Conservation (phyloP, 2,329 filamentous ascomycete species). For the Aspergillus glaucus region DNA sequence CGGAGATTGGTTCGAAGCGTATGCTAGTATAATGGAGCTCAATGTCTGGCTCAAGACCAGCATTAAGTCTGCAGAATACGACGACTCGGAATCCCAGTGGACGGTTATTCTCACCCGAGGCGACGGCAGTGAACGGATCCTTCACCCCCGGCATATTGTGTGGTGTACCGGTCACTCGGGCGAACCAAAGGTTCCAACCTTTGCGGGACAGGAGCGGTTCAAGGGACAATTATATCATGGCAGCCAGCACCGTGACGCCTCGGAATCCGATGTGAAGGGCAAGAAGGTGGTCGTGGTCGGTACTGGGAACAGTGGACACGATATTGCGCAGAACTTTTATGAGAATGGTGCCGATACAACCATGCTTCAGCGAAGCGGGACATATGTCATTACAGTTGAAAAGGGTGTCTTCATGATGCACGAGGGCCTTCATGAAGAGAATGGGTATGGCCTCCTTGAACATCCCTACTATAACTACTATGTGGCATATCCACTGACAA, state of each 20-base stretch:
- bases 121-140: conserved; percentile 21
- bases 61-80: conserved; percentile 35
- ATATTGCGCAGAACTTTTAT: conserved; percentile 47
- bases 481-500: background rate
- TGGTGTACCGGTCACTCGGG: conserved; percentile 44
- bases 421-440: conserved; percentile 43
- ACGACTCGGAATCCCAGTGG: conserved; percentile 35
- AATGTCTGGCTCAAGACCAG: conserved; percentile 41
- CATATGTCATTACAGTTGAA: conserved; percentile 44
- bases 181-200: conserved; percentile 36
- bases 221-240: conserved; percentile 42
- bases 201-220: conserved; percentile 38
- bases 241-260: conserved; percentile 37
- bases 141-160: conserved; percentile 42
- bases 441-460: conserved; percentile 18
- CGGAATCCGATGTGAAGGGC: conserved; percentile 26
- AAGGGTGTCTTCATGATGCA: conserved; percentile 41
- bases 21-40: conserved; percentile 45
- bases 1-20: conserved; percentile 45
- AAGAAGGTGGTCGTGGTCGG: conserved; percentile 47
- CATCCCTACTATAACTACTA: background rate
- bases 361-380: conserved; percentile 49
- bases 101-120: conserved; percentile 26
- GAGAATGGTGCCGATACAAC: conserved; percentile 47
- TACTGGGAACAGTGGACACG: conserved; percentile 46